A percentile compares a stretch with the other conserved stretches of the same genome.
Conservation (phyloP, 2,329 filamentous ascomycete genomes). For the Colletotrichum sp. region DNA sequence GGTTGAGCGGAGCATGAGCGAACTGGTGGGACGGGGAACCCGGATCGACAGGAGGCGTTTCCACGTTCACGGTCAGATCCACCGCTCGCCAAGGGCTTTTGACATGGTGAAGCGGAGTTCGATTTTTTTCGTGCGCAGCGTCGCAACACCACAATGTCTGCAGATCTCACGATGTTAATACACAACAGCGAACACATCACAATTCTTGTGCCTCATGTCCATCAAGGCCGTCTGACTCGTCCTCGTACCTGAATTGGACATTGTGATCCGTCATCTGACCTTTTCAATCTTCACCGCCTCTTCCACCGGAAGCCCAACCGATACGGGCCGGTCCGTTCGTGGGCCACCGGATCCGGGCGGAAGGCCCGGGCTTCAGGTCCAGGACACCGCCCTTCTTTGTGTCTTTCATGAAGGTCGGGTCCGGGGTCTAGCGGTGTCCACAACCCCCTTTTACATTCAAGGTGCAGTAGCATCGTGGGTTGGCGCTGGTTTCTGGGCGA, state of each 20-base stretch:
- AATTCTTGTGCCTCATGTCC: not conserved
- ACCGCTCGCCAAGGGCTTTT: not conserved
- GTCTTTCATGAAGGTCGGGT: not conserved
- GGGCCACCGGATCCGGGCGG: not conserved
- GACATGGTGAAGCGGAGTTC: not conserved
- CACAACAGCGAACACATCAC: not conserved
- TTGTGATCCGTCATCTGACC: not conserved
- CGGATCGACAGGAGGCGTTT: not conserved
- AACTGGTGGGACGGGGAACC: not conserved
- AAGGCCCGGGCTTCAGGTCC: not conserved
- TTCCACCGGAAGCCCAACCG: not conserved
- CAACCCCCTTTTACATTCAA: not conserved
- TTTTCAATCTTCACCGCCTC: slow-evolving; percentile 4
- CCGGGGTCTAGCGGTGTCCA: not conserved
- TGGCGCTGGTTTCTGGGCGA: no score
- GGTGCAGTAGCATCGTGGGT: not conserved
- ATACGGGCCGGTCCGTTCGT: slow-evolving; percentile 9
- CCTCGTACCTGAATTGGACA: not conserved
- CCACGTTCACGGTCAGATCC: not conserved
- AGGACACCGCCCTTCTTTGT: not conserved
- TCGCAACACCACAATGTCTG: not conserved
- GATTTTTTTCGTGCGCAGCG: not conserved
- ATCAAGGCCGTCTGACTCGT: not conserved
- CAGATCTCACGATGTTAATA: not conserved
- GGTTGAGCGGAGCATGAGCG: not conserved